A percentile compares a stretch with the other conserved stretches of the same genome.
Conservation (phyloP, 768 basidiomycete genomes). For the Saitozyma sp. region DNA sequence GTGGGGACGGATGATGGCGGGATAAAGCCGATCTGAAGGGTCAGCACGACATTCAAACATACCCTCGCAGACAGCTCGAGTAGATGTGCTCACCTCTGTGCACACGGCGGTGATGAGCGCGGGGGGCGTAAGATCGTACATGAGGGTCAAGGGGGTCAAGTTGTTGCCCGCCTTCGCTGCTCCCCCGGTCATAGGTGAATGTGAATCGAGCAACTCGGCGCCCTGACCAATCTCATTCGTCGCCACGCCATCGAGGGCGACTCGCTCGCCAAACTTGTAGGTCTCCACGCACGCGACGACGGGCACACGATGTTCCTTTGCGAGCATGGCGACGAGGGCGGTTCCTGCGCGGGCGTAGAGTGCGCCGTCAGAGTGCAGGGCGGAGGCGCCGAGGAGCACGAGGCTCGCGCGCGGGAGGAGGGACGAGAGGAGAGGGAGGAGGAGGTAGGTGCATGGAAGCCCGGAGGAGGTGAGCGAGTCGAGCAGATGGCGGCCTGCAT, state of each 20-base stretch:
- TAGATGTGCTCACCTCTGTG: conserved; percentile 66
- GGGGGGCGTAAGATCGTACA: conserved; percentile 93
- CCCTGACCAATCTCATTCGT: conserved; percentile 86
- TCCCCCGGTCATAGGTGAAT: not conserved
- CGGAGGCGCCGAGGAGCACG: conserved; percentile 88
- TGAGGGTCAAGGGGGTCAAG: conserved; percentile 57
- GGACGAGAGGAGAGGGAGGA: conserved; percentile 68
- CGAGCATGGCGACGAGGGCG: conserved; percentile 94
- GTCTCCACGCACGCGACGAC: conserved; percentile 98
- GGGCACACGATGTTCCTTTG: conserved; percentile 81
- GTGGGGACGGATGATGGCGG: conserved; percentile 77
- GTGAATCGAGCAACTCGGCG: not conserved
- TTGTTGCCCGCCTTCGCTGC: not conserved
- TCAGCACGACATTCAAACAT: not conserved
- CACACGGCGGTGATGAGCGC: conserved; percentile 91
- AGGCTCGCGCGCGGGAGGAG: conserved; percentile 74
- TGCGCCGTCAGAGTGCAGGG: conserved; percentile 89
- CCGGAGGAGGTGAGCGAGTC: conserved; percentile 65
- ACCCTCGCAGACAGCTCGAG: not conserved
- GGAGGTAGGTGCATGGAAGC: conserved; percentile 85
- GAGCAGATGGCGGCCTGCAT: conserved; percentile 73
- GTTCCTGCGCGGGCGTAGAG: conserved; percentile 93
- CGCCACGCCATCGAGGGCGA: conserved; percentile 89
- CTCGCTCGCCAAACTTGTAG: conserved; percentile 93
- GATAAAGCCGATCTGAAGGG: conserved; percentile 69